A percentile compares a stretch with the other conserved stretches of the same genome.
These are phyloP conservation scores for Lentinula lateritia DNA, from an alignment of 768 basidiomycete genomes.

Conservation along the genomic window DNA sequence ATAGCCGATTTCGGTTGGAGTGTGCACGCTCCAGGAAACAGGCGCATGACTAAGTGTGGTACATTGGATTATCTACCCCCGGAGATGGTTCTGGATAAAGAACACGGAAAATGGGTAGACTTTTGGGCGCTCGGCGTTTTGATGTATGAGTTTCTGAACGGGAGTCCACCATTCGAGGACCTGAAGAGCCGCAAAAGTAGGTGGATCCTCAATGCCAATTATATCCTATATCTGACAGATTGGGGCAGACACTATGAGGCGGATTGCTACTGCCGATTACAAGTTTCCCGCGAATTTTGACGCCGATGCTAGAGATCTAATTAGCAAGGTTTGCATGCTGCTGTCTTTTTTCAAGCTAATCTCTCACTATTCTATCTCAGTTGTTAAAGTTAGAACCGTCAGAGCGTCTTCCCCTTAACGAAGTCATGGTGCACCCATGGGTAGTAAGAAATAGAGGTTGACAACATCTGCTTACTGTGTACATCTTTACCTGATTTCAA, in stretches of 20 bases:
- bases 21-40: conserved; percentile 89
- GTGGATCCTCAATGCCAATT: background rate
- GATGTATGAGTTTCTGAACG: conserved; percentile 54
- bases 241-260: conserved; percentile 53
- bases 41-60: conserved; percentile 88
- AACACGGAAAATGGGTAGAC: conserved; percentile 17
- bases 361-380: background rate
- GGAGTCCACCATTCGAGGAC: conserved; percentile 73
- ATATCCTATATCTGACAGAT: background rate
- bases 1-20: conserved; percentile 99
- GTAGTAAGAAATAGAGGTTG: background rate
- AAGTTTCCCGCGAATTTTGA: conserved; percentile 33
- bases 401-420: background rate
- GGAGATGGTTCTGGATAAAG: conserved; percentile 70
- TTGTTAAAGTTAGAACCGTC: background rate
- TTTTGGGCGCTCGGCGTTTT: background rate
- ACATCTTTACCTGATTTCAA: too few species aligned
- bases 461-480: too few species aligned
- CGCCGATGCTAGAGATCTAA: conserved; percentile 40
- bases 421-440: conserved; percentile 2
- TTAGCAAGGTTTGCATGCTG: conserved; percentile 21
- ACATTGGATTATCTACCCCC: conserved; percentile 96
- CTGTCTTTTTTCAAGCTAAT: background rate
- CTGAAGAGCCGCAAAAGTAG: conserved; percentile 45
- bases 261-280: conserved; percentile 60